Evolutionary conservation across 441 rosid genomes (phyloP).

Genomic region (Capsella rubella): DNA sequence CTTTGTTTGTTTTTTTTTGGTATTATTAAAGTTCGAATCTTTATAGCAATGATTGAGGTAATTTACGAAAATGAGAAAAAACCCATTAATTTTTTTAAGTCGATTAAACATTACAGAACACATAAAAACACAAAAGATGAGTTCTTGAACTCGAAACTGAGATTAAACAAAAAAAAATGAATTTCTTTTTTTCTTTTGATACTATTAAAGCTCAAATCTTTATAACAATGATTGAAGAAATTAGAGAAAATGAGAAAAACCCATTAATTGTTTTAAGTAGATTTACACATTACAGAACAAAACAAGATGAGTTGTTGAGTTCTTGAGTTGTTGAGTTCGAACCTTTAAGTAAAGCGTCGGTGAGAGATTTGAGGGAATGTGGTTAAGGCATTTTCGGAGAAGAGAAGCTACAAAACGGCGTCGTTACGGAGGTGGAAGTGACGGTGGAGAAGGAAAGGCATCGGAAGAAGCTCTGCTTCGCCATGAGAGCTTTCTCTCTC

Average conservation of each 20-base stretch:
- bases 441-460: constrained; percentile 20
- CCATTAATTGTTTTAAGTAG: not conserved
- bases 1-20: not conserved
- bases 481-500: constrained; percentile 38
- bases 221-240: not conserved
- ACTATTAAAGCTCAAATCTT: constrained; percentile 1
- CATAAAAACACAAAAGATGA: not conserved
- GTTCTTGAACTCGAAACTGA: constrained; percentile 15
- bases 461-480: constrained; percentile 39
- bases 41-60: not conserved
- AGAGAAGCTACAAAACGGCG: constrained; percentile 38
- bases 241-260: not conserved
- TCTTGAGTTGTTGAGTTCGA: constrained; percentile 1
- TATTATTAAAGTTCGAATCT: constrained; percentile 9
- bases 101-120: not conserved
- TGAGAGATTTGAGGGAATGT: constrained; percentile 32
- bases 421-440: constrained; percentile 21
- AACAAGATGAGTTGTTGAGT: not conserved
- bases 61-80: not conserved
- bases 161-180: not conserved
- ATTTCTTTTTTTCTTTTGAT: not conserved
- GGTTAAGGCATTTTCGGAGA: constrained; percentile 14
- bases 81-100: not conserved
- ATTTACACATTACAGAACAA: not conserved
- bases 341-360: constrained; percentile 42